Conservation (phyloP, 2,329 filamentous ascomycete genomes). For the Aspergillus sp. region DNA sequence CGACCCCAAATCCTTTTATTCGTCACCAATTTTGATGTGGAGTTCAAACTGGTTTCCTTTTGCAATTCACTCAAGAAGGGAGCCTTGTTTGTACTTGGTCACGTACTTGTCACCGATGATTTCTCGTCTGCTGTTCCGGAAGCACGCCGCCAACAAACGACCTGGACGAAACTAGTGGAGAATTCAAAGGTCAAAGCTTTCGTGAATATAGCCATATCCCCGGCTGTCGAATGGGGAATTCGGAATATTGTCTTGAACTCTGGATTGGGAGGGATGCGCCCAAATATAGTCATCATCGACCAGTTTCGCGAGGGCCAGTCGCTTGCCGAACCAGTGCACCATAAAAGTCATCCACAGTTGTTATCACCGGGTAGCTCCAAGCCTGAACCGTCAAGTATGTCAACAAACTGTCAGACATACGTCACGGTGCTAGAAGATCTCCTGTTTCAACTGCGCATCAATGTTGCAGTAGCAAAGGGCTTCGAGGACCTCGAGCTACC, state of each 20-base stretch:
- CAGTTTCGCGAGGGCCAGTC: slow-evolving; percentile 66
- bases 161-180: slow-evolving; percentile 86
- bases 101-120: slow-evolving; percentile 83
- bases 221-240: slow-evolving; percentile 79
- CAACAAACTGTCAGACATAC: slow-evolving; percentile 71
- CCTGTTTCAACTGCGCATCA: slow-evolving; percentile 73
- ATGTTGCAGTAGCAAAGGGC: slow-evolving; percentile 80
- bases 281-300: slow-evolving; percentile 80
- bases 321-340: slow-evolving; percentile 56
- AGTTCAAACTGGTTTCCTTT: slow-evolving; percentile 83
- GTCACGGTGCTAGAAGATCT: slow-evolving; percentile 82
- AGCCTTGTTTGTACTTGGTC: slow-evolving; percentile 77
- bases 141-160: slow-evolving; percentile 74
- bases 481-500: slow-evolving; percentile 77
- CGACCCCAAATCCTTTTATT: slow-evolving; percentile 82
- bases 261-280: slow-evolving; percentile 82
- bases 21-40: slow-evolving; percentile 76
- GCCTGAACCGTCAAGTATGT: slow-evolving; percentile 64
- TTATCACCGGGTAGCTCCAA: slow-evolving; percentile 52
- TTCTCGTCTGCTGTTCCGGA: slow-evolving; percentile 77
- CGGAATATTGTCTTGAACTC: slow-evolving; percentile 79
- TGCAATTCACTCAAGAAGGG: slow-evolving; percentile 92
- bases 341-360: slow-evolving; percentile 19
- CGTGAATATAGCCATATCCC: slow-evolving; percentile 81
- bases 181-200: slow-evolving; percentile 86